Percentiles rank a stretch among this genome's conserved stretches.
phyloP scores from a whole-genome alignment of 2,329 filamentous ascomycete genomes.

The Fusarium proliferatum region DNA sequence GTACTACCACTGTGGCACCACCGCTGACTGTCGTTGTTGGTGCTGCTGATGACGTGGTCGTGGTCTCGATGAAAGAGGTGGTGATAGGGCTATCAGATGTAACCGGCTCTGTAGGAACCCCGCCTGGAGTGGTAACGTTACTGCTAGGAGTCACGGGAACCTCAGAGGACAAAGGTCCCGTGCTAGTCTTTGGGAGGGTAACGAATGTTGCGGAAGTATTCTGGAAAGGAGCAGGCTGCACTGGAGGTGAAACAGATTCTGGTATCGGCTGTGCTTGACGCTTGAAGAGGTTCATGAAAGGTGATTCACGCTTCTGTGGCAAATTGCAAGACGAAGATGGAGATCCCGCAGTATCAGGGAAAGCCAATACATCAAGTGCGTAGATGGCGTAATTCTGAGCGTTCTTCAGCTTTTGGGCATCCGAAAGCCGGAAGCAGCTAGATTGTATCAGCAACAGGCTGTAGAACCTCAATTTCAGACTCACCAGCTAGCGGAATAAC shows the following conservation, averaged over 20 bases:
- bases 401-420: not conserved
- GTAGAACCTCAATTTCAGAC: not conserved
- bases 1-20: not conserved
- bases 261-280: not conserved
- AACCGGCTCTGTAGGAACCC: not conserved
- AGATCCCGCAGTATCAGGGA: not conserved
- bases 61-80: not conserved
- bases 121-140: not conserved
- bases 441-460: accelerated
- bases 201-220: not conserved
- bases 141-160: not conserved
- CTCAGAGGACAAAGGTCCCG: not conserved
- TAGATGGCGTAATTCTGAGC: not conserved
- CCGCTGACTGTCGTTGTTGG: not conserved
- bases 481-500: not conserved
- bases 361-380: not conserved
- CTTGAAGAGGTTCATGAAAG: not conserved
- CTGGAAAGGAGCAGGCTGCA: not conserved
- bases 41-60: not conserved
- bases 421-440: not conserved
- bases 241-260: not conserved
- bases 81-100: not conserved
- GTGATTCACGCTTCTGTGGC: accelerated
- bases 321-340: not conserved
- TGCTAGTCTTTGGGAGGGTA: not conserved